phyloP scores from a whole-genome alignment of 2,329 filamentous ascomycete species.

The Xylaria sp. region DNA sequence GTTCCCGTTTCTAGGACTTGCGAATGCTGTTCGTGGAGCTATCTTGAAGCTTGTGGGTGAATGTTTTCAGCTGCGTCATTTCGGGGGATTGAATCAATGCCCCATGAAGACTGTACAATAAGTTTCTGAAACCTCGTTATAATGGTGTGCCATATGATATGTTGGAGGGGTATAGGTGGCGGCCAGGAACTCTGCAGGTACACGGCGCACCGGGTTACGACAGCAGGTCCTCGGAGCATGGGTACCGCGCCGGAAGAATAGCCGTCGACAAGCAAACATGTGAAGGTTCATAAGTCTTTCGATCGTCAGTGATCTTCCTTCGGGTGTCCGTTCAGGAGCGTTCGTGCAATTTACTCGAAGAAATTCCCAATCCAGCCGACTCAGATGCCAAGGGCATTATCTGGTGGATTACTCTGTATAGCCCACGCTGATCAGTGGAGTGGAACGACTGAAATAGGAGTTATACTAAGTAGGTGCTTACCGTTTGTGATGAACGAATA shows the following conservation, averaged over 20 bases:
- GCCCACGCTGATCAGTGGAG: slow-evolving; percentile 28
- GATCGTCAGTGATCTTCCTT: slow-evolving; percentile 12
- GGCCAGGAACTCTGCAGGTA: background rate
- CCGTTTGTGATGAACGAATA: slow-evolving; percentile 12
- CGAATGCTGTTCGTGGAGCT: background rate
- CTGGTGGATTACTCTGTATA: slow-evolving; percentile 13
- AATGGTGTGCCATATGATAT: background rate
- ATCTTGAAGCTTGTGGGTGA: background rate
- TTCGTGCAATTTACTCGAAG: background rate
- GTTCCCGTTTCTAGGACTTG: slow-evolving; percentile 1
- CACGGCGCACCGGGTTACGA: slow-evolving; percentile 23
- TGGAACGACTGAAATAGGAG: slow-evolving; percentile 20
- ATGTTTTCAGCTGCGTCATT: slow-evolving; percentile 13
- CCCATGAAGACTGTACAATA: background rate
- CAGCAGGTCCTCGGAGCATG: slow-evolving; percentile 25
- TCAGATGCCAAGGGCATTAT: slow-evolving; percentile 6
- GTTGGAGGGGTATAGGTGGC: too few species aligned
- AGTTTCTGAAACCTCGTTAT: slow-evolving; percentile 17
- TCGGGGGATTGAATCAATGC: background rate
- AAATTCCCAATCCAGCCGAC: slow-evolving; percentile 9
- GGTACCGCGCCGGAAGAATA: slow-evolving; percentile 24
- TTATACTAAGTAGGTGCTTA: slow-evolving; percentile 3
- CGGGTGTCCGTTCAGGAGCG: slow-evolving; percentile 21
- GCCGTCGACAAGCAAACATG: slow-evolving; percentile 27
- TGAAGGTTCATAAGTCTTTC: background rate